Conservation (phyloP, 139 green algal genomes). For the Chlamydomonas eustigma region DNA sequence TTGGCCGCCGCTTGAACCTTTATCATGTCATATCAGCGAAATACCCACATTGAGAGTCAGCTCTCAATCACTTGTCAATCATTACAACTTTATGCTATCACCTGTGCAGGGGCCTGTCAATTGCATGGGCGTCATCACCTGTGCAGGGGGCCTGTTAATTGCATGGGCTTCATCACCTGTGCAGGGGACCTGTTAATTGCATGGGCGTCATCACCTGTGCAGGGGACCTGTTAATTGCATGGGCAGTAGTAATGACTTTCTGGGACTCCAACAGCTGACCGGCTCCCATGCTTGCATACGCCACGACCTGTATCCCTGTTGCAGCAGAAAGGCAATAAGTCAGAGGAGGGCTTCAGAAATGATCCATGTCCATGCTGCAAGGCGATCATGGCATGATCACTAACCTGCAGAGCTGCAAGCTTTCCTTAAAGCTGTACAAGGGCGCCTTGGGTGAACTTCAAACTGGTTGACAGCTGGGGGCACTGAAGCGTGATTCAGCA, state of each 20-base stretch:
- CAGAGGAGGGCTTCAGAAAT: background rate
- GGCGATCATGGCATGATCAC: background rate
- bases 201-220: constrained; percentile 44
- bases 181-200: constrained; percentile 29
- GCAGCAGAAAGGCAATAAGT: background rate
- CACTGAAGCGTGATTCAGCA: background rate
- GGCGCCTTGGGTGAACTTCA: constrained; percentile 7
- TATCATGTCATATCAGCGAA: too few species aligned
- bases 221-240: constrained; percentile 15
- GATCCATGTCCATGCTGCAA: too few species aligned
- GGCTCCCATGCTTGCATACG: constrained; percentile 34
- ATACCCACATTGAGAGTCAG: too few species aligned
- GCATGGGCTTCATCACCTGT: too few species aligned
- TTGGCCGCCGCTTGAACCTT: too few species aligned
- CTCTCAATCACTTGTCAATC: too few species aligned
- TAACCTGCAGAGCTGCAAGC: constrained; percentile 3
- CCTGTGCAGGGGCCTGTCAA: too few species aligned
- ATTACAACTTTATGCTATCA: too few species aligned
- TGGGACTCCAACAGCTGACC: constrained; percentile 43
- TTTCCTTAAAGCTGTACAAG: background rate
- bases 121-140: too few species aligned
- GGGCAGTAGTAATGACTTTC: constrained; percentile 28
- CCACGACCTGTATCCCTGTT: background rate
- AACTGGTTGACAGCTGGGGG: constrained; percentile 9
- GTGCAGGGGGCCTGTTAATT: too few species aligned